Evolutionary conservation across 305 asterid genomes (phyloP), one percentile per base, ranked within the genome.

Genomic region (Fraxinus paxiana): DNA sequence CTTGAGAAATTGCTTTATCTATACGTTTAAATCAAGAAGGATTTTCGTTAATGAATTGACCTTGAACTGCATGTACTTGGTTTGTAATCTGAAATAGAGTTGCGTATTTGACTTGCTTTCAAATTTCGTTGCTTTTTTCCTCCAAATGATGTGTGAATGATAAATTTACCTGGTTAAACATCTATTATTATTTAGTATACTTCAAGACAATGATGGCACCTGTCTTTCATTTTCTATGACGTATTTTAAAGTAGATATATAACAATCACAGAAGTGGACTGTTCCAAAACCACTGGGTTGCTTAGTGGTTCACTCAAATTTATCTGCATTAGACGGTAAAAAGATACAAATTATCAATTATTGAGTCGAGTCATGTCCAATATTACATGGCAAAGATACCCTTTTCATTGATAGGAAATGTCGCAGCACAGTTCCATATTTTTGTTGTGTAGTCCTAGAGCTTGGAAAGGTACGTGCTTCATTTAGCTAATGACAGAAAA

Each of bases 121-220:
- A 48, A 4, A 12, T 31, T 12, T 34, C 46, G 51, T 61, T 10
- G 20, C 79, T 79, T 78, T 71, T 43, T 72, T 31, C 81, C 33
- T 74, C 78, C 13, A 75, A 48, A 33, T 59, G 24, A 38, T 80
- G 54, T 41, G 59, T 67, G 51, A 8, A 24, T 9, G 72, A 76
- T 88, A 81, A 89, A n/a, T 84, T 87, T 87, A 79, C 92, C 84
- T 13, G 9, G 85, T 76, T 38, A 84, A 84, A 87, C 76, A 88
- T 82, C 48, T 75, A 41, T 79, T 73, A 76, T 81, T 85, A 80
- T 43, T 37, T 73, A 70, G 72, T 24, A 75, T 71, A 70, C 81
- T 22, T 37, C 28, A 17, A 65, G 87, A 81, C 67, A 83, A 73
- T 79, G 82, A 83, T 77, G 76, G 43, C 41, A 59, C 83, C n/a